phyloP scores from a whole-genome alignment of 177 flowering plant species.

The Vitis hybrid region DNA sequence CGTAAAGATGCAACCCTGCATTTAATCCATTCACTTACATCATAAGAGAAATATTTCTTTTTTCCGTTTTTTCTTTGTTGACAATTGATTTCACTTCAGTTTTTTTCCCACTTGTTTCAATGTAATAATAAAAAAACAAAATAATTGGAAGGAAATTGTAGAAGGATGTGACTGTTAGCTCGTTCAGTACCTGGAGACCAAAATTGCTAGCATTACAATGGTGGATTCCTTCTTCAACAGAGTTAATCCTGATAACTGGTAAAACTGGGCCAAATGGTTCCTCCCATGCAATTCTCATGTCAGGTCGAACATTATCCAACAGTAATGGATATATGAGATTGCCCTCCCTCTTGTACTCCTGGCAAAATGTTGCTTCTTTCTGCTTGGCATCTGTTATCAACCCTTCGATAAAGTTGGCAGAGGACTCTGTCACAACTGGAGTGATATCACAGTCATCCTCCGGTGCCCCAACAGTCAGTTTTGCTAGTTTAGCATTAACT shows the following conservation, averaged over 20 bases:
- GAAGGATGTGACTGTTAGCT: neutral
- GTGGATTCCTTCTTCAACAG: constrained; percentile 95
- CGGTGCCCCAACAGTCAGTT: constrained; percentile 85
- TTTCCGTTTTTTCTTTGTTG: neutral
- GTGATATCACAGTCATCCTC: constrained; percentile 93
- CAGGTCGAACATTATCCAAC: constrained; percentile 88
- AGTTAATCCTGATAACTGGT: constrained; percentile 85
- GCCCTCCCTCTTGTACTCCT: constrained; percentile 89
- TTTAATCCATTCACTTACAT: neutral
- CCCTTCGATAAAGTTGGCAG: constrained; percentile 95
- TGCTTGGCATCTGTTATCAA: constrained; percentile 83
- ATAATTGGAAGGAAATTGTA: neutral
- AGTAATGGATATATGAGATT: constrained; percentile 97
- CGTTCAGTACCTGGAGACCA: constrained; percentile 81
- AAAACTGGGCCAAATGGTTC: constrained; percentile 97
- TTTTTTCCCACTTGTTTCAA: too few species aligned
- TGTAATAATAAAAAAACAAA: too few species aligned
- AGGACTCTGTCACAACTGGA: constrained; percentile 95
- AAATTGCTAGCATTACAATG: constrained; percentile 99
- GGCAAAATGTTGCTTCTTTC: constrained; percentile 96
- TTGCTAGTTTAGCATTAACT: constrained; percentile 81
- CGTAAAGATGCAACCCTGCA: constrained; percentile 93
- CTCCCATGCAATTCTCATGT: constrained; percentile 99
- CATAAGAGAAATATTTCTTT: too few species aligned
- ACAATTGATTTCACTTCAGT: too few species aligned